Percentiles rank a stretch among this genome's conserved stretches.
Evolutionary conservation across 371 early-diverging fungal species (phyloP).

Genomic region (Syncephalastrum contaminatum): DNA sequence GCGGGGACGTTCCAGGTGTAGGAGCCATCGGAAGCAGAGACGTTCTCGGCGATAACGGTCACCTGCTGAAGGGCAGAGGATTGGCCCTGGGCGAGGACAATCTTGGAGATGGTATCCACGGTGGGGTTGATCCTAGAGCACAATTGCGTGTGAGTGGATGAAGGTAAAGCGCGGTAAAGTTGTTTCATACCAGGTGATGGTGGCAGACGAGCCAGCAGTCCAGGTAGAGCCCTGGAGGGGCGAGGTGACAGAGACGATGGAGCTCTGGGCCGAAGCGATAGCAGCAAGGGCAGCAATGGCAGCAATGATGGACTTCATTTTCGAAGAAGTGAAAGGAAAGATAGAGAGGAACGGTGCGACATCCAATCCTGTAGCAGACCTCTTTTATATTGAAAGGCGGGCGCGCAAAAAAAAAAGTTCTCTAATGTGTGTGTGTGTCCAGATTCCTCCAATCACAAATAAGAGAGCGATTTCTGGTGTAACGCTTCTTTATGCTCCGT

Average conservation of each 20-base stretch:
- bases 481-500: too few relatives aligned
- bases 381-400: too few relatives aligned
- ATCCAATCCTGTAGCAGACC: too few relatives aligned
- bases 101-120: slow-evolving; percentile 31
- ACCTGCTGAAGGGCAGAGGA: slow-evolving; percentile 23
- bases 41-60: slow-evolving; percentile 22
- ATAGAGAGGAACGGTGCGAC: too few relatives aligned
- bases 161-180: not conserved
- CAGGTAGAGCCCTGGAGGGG: slow-evolving; percentile 31
- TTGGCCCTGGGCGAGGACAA: slow-evolving; percentile 33
- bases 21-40: slow-evolving; percentile 26
- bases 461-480: too few relatives aligned
- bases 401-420: too few relatives aligned
- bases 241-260: slow-evolving; percentile 31
- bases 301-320: slow-evolving; percentile 29
- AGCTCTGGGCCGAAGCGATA: slow-evolving; percentile 26
- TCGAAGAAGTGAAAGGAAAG: not conserved
- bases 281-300: slow-evolving; percentile 33
- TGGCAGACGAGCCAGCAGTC: slow-evolving; percentile 34
- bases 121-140: slow-evolving; percentile 21
- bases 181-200: slow-evolving; percentile 33
- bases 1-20: slow-evolving; percentile 44
- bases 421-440: too few relatives aligned
- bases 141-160: not conserved
- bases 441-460: too few relatives aligned